These are phyloP conservation scores for Scortechinia acanthostroma DNA, from an alignment of 2,329 filamentous ascomycete species.

Conservation along the genomic window DNA sequence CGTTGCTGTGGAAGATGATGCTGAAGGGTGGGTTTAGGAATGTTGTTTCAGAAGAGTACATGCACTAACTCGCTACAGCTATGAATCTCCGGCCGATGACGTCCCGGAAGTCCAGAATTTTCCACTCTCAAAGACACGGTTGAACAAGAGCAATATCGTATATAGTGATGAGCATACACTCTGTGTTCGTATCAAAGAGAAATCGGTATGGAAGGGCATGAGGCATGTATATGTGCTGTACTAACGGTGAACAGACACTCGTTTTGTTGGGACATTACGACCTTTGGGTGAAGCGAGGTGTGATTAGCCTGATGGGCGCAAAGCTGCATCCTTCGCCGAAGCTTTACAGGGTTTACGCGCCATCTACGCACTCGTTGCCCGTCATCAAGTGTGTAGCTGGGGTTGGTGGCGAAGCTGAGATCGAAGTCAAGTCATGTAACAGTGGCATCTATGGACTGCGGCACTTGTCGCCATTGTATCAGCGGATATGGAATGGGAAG, in stretches of 20 bases:
- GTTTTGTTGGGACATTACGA: constrained; percentile 42
- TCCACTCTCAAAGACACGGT: constrained; percentile 22
- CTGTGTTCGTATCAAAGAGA: constrained; percentile 27
- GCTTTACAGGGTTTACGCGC: constrained; percentile 39
- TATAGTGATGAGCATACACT: constrained; percentile 23
- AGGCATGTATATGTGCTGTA: not conserved
- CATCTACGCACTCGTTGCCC: constrained; percentile 46
- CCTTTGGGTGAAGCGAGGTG: constrained; percentile 44
- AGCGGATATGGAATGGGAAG: constrained; percentile 38
- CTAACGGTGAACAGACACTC: constrained; percentile 23
- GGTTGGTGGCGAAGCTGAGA: constrained; percentile 29
- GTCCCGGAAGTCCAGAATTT: constrained; percentile 23
- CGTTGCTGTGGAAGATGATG: constrained; percentile 14
- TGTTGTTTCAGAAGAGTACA: no score
- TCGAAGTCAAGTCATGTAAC: constrained; percentile 35
- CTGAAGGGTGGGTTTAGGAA: no score
- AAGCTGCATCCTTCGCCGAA: constrained; percentile 35
- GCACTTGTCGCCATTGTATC: constrained; percentile 38
- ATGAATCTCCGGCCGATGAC: constrained; percentile 17
- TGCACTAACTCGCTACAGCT: no score
- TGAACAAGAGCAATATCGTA: constrained; percentile 23
- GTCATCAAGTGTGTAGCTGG: constrained; percentile 35
- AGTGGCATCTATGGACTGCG: constrained; percentile 32
- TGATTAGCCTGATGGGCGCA: constrained; percentile 49
- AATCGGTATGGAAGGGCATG: constrained; percentile 15